Evolutionary conservation across 1,284 basidiomycete genomes (phyloP), one percentile per base, ranked within the genome.

Genomic region (Nidula niveotomentosa): DNA sequence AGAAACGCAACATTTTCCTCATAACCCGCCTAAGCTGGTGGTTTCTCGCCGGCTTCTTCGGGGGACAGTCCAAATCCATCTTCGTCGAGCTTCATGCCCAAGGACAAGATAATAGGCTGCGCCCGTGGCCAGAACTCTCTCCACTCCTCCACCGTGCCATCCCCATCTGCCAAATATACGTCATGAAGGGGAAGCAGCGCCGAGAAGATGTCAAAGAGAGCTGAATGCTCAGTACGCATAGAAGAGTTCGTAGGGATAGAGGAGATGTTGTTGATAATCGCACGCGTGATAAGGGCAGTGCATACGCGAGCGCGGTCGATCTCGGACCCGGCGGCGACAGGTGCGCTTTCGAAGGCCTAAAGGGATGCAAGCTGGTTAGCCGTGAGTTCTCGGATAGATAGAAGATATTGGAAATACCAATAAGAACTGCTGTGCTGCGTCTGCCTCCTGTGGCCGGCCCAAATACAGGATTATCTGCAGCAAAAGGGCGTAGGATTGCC

Each of bases 271-370:
- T 55, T 51, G 0, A 63, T 60, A 13, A 63, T 39, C 15, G 65
- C 63, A 36, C 56, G 56, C 1, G 61, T 52, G n/a, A 69, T 59
- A 13, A 51, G 34, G 12, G 57, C 58, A 4, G 64, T 56, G 0
- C 66, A 64, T 30, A 51, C 51, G 8, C 67, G 53, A 8, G 66
- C 67, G 10, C 66, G 63, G 6, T 58, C 62, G 13, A 70, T 69
- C 49, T 70, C 68, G 9, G 67, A 66, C 9, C 62, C 56, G n/a
- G 59, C 45, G 13, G 65, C 49, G 7, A 62, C 66, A 3, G 62
- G 53, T 15, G 63, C 64, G 1, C 61, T 54, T 12, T 23, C 53
- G 48, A 70, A 70, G 9, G 60, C 62, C 65, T 69, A 37, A 30
- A 6, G 6, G 5, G 2, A 30, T 39, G 36, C 3, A 8, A 18